Conservation (phyloP, 176 grass and related monocot genomes). For the Triticum dicoccoides region DNA sequence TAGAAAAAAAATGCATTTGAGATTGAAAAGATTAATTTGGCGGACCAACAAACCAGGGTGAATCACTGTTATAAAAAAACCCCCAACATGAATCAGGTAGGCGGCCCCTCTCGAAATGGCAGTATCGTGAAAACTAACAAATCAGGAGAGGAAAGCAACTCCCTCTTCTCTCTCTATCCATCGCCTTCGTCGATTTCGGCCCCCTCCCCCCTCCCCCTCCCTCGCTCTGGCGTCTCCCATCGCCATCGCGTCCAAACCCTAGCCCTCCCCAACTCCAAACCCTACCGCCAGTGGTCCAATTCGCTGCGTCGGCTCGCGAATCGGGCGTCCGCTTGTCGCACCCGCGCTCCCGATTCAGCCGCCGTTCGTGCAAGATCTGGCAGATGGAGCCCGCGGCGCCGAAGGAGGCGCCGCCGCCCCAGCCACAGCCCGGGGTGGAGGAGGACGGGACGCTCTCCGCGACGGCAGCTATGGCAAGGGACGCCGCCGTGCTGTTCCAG, state of each 20-base stretch:
- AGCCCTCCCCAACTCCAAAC: constrained; percentile 27
- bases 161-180: constrained; percentile 26
- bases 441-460: constrained; percentile 58
- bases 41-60: no score
- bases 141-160: constrained; percentile 5
- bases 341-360: constrained; percentile 8
- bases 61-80: not conserved
- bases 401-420: constrained; percentile 49
- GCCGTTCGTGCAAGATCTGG: constrained; percentile 37
- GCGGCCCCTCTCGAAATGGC: not conserved
- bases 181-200: constrained; percentile 23
- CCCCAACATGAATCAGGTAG: not conserved
- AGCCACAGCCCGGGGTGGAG: constrained; percentile 10
- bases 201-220: not conserved
- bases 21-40: no score
- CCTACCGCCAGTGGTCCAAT: constrained; percentile 7
- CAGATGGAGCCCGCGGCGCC: constrained; percentile 49
- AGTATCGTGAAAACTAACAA: not conserved
- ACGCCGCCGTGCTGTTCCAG: constrained; percentile 73
- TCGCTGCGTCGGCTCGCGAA: not conserved
- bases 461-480: constrained; percentile 65
- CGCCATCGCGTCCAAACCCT: constrained; percentile 47
- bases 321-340: not conserved
- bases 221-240: not conserved
- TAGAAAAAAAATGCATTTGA: no score